Percentiles rank a stretch among this genome's conserved stretches.
phyloP scores from a whole-genome alignment of 1,284 basidiomycete species.

The Meira nashicola region DNA sequence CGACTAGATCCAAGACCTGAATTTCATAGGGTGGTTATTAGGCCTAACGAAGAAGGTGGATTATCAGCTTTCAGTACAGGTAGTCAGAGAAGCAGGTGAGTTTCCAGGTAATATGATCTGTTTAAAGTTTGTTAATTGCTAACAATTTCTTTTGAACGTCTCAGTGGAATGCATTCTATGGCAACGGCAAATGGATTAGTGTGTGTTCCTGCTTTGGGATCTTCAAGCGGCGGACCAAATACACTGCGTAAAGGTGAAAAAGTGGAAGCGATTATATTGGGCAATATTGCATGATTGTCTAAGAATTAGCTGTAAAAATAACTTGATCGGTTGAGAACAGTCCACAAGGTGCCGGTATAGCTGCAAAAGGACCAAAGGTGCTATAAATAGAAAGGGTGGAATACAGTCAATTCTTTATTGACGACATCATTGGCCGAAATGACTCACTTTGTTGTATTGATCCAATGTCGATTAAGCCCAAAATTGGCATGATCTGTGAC shows the following conservation, averaged over 20 bases:
- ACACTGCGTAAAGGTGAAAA: neutral
- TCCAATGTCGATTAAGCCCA: too few relatives aligned
- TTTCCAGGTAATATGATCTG: neutral
- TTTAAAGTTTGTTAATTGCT: neutral
- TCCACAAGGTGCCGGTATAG: too few relatives aligned
- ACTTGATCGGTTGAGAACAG: too few relatives aligned
- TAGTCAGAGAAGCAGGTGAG: constrained; percentile 32
- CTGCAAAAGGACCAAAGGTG: too few relatives aligned
- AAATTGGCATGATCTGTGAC: too few relatives aligned
- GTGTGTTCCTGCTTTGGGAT: constrained; percentile 24
- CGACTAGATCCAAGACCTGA: constrained; percentile 69
- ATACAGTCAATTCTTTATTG: too few relatives aligned
- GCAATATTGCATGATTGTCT: neutral
- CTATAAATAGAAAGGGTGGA: too few relatives aligned
- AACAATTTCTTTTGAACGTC: neutral
- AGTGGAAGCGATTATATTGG: constrained; percentile 4
- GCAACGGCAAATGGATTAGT: constrained; percentile 40
- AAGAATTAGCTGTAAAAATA: neutral
- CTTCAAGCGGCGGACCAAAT: neutral
- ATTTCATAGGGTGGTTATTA: constrained; percentile 71
- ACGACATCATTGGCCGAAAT: too few relatives aligned
- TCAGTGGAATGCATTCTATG: constrained; percentile 46
- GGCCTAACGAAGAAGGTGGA: constrained; percentile 53
- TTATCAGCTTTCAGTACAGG: constrained; percentile 62
- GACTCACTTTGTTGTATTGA: too few relatives aligned